Evolutionary conservation across 768 basidiomycete genomes (phyloP).

Genomic region (Astraeus odoratus): DNA sequence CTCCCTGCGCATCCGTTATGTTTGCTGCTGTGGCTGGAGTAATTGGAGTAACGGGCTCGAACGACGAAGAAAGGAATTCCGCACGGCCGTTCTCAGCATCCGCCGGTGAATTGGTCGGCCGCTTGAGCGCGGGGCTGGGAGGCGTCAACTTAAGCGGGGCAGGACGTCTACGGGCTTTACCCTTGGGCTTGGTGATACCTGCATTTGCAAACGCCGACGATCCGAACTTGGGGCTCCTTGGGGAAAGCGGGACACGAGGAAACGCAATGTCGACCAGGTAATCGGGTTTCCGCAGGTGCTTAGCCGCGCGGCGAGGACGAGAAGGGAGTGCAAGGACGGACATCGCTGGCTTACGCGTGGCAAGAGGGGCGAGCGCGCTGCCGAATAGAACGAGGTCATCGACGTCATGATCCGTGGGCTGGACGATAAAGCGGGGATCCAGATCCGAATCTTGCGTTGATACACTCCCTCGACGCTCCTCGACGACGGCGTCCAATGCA

Average conservation of each 20-base stretch:
- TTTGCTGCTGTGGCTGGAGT: conserved; percentile 4
- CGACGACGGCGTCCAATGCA: conserved; percentile 9
- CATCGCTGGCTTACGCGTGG: conserved; percentile 24
- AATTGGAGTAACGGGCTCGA: conserved; percentile 25
- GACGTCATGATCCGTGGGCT: conserved; percentile 24
- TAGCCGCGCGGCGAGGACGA: conserved; percentile 29
- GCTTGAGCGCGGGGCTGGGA: conserved; percentile 24
- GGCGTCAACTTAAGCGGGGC: conserved; percentile 35
- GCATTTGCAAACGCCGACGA: conserved; percentile 6
- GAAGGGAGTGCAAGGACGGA: conserved; percentile 32
- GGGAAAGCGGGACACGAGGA: conserved; percentile 7
- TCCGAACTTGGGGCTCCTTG: conserved; percentile 11
- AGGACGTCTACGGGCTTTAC: conserved; percentile 34
- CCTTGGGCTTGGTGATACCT: conserved; percentile 10
- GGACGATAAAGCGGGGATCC: conserved; percentile 43
- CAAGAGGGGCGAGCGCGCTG: conserved; percentile 17
- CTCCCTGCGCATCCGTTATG: neutral
- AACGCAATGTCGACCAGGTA: conserved; percentile 29
- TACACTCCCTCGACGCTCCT: conserved; percentile 37
- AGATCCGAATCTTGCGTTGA: conserved; percentile 51
- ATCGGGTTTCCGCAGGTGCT: conserved; percentile 32
- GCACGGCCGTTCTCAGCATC: conserved; percentile 28
- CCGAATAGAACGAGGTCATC: conserved; percentile 33
- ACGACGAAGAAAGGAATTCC: conserved; percentile 42
- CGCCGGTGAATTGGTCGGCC: conserved; percentile 29